These are phyloP conservation scores for Phytophthora cactorum DNA, from an alignment of 352 stramenopile genomes.

Conservation along the genomic window DNA sequence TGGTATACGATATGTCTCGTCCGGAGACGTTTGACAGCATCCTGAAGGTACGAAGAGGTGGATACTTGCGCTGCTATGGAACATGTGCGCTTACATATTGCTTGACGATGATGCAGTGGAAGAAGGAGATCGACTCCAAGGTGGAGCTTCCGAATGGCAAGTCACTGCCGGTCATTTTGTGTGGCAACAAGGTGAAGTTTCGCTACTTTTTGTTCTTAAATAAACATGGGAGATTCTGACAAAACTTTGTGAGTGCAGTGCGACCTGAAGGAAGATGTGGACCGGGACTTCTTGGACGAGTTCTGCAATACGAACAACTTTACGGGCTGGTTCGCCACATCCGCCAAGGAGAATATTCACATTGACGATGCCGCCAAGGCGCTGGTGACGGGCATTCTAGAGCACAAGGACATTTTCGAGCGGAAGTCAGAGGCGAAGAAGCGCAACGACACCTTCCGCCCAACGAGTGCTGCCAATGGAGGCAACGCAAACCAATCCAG, in stretches of 20 bases:
- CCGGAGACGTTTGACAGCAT: constrained; percentile 92
- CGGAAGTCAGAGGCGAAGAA: constrained; percentile 77
- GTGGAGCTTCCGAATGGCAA: constrained; percentile 92
- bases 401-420: constrained; percentile 90
- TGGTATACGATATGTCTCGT: constrained; percentile 94
- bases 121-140: constrained; percentile 94
- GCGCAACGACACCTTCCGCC: constrained; percentile 78
- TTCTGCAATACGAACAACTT: constrained; percentile 93
- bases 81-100: background rate
- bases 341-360: constrained; percentile 93
- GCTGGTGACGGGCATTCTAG: constrained; percentile 78
- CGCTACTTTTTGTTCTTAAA: too few relatives aligned
- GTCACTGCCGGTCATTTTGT: constrained; percentile 90
- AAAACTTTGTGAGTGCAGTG: constrained; percentile 49
- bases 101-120: constrained; percentile 75
- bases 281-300: constrained; percentile 80
- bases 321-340: constrained; percentile 93
- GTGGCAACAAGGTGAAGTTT: constrained; percentile 90
- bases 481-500: constrained; percentile 49
- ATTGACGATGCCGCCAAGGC: constrained; percentile 90
- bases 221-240: background rate
- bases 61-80: background rate
- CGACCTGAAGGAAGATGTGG: constrained; percentile 83
- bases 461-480: constrained; percentile 56
- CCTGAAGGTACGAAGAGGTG: constrained; percentile 52